These are phyloP conservation scores for Chimonanthus salicifolius DNA, from an alignment of 164 flowering plant genomes.

Conservation along the genomic window DNA sequence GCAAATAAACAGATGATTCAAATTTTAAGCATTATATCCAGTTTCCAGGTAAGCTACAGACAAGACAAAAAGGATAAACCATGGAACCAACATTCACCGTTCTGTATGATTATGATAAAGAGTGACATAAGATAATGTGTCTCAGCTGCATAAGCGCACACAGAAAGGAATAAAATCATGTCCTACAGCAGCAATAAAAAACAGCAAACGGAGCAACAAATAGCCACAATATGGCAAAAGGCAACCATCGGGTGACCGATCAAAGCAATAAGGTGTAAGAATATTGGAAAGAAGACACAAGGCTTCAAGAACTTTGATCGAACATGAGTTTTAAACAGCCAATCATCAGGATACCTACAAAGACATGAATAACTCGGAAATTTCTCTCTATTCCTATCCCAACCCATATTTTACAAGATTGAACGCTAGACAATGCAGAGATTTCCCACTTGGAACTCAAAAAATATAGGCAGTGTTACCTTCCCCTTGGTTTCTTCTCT, in stretches of 20 bases:
- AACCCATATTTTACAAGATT: background rate
- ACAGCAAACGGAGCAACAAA: too few relatives aligned
- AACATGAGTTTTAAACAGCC: background rate
- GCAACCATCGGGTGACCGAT: background rate
- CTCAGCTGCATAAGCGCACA: too few relatives aligned
- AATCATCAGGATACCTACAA: too few relatives aligned
- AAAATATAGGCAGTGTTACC: conserved; percentile 32
- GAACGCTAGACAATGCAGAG: background rate
- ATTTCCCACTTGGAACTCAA: background rate
- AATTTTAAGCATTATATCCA: background rate
- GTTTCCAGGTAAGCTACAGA: too few relatives aligned
- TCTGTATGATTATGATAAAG: too few relatives aligned
- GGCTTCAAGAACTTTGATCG: background rate
- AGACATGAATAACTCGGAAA: too few relatives aligned
- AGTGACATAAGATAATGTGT: too few relatives aligned
- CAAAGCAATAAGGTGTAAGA: background rate
- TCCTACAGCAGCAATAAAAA: too few relatives aligned
- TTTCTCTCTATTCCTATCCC: background rate
- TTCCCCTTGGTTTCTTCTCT: conserved; percentile 73
- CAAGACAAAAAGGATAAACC: too few relatives aligned
- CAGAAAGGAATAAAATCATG: too few relatives aligned
- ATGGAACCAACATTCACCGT: too few relatives aligned
- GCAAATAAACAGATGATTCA: background rate
- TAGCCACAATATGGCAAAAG: background rate
- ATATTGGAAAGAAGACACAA: background rate